Percentiles rank a stretch among this genome's conserved stretches.
Evolutionary conservation across 805 yeast species (phyloP).

Genomic region (Saccharomycopsis babjevae): DNA sequence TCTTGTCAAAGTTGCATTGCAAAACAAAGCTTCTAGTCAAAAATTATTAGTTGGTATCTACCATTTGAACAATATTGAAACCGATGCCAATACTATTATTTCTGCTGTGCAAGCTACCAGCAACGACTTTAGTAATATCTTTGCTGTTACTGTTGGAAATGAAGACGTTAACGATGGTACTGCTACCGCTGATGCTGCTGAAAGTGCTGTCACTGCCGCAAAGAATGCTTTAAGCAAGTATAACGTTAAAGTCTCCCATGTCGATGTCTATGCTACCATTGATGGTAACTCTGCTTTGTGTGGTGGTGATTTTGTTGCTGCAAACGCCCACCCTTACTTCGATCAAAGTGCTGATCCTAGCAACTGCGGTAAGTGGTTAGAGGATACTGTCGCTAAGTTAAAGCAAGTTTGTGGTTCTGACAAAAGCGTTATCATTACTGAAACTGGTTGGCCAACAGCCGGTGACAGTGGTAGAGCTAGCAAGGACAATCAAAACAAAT

Average conservation of each 20-base stretch:
- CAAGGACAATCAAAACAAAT: slow-evolving; percentile 57
- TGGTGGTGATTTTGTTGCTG: slow-evolving; percentile 87
- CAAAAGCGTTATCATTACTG: slow-evolving; percentile 70
- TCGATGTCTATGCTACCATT: slow-evolving; percentile 91
- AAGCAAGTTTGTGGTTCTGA: slow-evolving; percentile 64
- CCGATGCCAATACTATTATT: slow-evolving; percentile 45
- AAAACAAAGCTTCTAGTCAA: slow-evolving; percentile 52
- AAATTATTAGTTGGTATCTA: slow-evolving; percentile 68
- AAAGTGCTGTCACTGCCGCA: slow-evolving; percentile 42
- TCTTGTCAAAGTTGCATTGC: slow-evolving; percentile 64
- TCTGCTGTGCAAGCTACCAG: slow-evolving; percentile 43
- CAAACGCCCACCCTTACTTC: slow-evolving; percentile 95
- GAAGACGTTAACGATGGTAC: slow-evolving; percentile 85
- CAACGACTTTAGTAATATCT: slow-evolving; percentile 54
- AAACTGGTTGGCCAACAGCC: slow-evolving; percentile 94
- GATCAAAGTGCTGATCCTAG: slow-evolving; percentile 72
- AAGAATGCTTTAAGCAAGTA: slow-evolving; percentile 55
- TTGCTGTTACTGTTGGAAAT: slow-evolving; percentile 85
- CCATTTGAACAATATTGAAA: slow-evolving; percentile 42
- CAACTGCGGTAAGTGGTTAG: slow-evolving; percentile 83
- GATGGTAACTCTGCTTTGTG: slow-evolving; percentile 89
- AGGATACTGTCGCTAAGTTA: slow-evolving; percentile 81
- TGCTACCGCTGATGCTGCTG: slow-evolving; percentile 52
- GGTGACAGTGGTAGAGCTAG: slow-evolving; percentile 76
- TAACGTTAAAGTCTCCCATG: slow-evolving; percentile 86